Percentiles rank a stretch among this genome's conserved stretches.
phyloP scores from a whole-genome alignment of 2,329 filamentous ascomycete genomes.

The Colletotrichum ledebouriae region DNA sequence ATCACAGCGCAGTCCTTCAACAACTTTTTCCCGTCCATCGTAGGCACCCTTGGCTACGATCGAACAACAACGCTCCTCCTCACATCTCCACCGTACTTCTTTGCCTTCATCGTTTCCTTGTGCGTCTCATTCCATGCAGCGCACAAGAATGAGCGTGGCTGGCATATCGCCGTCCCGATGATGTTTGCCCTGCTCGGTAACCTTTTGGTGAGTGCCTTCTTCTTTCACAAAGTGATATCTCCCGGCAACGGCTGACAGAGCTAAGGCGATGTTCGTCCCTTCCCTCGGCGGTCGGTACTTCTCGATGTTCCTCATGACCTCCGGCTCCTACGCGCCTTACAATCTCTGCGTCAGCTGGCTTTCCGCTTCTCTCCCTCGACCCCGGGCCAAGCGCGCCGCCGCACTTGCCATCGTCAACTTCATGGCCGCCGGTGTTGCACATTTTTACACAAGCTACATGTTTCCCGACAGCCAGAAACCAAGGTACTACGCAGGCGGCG shows the following conservation, averaged over 20 bases:
- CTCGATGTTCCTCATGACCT: conserved; percentile 47
- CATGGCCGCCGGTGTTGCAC: conserved; percentile 44
- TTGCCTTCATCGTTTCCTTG: conserved; percentile 67
- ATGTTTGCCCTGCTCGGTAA: conserved; percentile 55
- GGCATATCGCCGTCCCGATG: conserved; percentile 67
- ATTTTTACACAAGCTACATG: conserved; percentile 50
- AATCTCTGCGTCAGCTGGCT: conserved; percentile 52
- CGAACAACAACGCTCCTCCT: conserved; percentile 64
- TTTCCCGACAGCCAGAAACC: conserved; percentile 50
- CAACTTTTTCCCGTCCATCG: conserved; percentile 62
- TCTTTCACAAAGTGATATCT: fast-evolving
- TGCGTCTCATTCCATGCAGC: conserved; percentile 73
- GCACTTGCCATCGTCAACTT: conserved; percentile 54
- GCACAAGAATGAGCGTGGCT: conserved; percentile 71
- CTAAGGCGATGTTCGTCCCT: conserved; percentile 24
- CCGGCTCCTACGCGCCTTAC: conserved; percentile 52
- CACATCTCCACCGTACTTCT: conserved; percentile 69
- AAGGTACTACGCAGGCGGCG: conserved; percentile 48
- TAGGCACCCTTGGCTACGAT: conserved; percentile 69
- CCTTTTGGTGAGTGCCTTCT: not conserved
- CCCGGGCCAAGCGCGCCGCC: conserved; percentile 53
- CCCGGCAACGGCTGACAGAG: not conserved
- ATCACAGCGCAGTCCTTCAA: conserved; percentile 51
- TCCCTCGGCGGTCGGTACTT: conserved; percentile 43
- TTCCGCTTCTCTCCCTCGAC: conserved; percentile 48